Evolutionary conservation across 2,329 filamentous ascomycete genomes (phyloP).

Genomic region (Fusarium sp.): DNA sequence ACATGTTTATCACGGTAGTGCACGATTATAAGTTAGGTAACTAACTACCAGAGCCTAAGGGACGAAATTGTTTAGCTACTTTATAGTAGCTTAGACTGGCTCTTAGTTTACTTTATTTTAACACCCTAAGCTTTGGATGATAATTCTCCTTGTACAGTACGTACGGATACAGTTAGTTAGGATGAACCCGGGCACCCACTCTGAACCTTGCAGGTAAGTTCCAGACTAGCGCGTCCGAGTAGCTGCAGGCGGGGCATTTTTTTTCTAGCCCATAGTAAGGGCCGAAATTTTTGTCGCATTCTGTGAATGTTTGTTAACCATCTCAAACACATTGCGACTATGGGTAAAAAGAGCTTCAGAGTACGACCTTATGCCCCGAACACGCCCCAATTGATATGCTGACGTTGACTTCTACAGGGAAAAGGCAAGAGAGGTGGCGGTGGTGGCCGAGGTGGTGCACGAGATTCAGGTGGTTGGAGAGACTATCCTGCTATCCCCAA

Average conservation of each 20-base stretch:
- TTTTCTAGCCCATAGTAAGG: constrained; percentile 14
- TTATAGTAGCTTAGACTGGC: too few species aligned
- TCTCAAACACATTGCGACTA: constrained; percentile 46
- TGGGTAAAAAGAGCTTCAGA: constrained; percentile 55
- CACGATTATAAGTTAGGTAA: too few species aligned
- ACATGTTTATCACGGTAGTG: too few species aligned
- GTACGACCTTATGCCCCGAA: constrained; percentile 39
- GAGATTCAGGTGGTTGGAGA: constrained; percentile 46
- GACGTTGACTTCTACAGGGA: constrained; percentile 46
- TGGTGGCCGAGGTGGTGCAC: constrained; percentile 48
- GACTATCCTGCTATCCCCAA: constrained; percentile 68
- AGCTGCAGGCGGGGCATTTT: constrained; percentile 38
- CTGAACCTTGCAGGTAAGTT: constrained; percentile 12
- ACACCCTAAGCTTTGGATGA: too few species aligned
- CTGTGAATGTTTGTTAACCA: constrained; percentile 15
- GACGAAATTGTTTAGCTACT: too few species aligned
- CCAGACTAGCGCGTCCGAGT: constrained; percentile 32
- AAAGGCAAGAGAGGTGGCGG: constrained; percentile 54
- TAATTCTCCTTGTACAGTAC: too few species aligned
- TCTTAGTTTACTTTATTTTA: too few species aligned
- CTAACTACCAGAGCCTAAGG: too few species aligned
- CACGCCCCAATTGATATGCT: constrained; percentile 35
- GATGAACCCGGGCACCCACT: background rate
- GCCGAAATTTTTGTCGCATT: constrained; percentile 46
- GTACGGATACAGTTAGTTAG: background rate